Conservation (phyloP, 164 flowering plant genomes). For the Vitis rotundifolia region DNA sequence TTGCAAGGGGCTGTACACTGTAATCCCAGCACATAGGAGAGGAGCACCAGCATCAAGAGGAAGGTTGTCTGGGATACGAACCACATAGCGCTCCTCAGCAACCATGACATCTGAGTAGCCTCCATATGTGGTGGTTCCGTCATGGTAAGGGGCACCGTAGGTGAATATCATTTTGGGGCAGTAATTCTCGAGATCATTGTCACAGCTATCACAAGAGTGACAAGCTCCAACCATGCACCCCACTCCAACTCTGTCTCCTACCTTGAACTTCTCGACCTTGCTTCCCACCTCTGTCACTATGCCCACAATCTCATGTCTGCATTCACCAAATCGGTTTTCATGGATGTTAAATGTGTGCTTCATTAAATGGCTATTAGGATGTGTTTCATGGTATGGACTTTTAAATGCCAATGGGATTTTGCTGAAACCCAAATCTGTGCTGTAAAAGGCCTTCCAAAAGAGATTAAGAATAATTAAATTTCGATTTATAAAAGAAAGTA, state of each 20-base stretch:
- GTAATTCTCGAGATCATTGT: constrained; percentile 27
- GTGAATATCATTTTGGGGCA: constrained; percentile 34
- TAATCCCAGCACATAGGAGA: too few species aligned
- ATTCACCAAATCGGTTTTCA: too few species aligned
- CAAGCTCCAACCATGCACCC: constrained; percentile 26
- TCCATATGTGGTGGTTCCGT: constrained; percentile 18
- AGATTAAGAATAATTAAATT: too few species aligned
- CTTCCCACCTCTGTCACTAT: constrained; percentile 35
- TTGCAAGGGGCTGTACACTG: constrained; percentile 11
- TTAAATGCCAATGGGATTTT: too few species aligned
- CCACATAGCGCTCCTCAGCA: constrained; percentile 32
- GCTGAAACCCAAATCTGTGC: too few species aligned
- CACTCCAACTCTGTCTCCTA: constrained; percentile 24
- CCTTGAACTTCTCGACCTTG: constrained; percentile 21
- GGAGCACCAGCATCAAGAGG: constrained; percentile 49
- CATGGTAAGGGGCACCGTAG: constrained; percentile 17
- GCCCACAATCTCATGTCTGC: constrained; percentile 45
- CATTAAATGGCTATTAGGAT: too few species aligned
- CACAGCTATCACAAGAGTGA: constrained; percentile 23
- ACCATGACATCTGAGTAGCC: neutral
- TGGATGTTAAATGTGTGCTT: too few species aligned
- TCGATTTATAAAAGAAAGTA: too few species aligned
- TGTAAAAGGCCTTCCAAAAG: too few species aligned
- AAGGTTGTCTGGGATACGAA: constrained; percentile 46
- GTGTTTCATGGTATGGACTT: too few species aligned